Percentiles rank a stretch among this genome's conserved stretches.
Conservation (phyloP, 2,329 filamentous ascomycete species). For the Pseudocercospora pini-densiflorae region DNA sequence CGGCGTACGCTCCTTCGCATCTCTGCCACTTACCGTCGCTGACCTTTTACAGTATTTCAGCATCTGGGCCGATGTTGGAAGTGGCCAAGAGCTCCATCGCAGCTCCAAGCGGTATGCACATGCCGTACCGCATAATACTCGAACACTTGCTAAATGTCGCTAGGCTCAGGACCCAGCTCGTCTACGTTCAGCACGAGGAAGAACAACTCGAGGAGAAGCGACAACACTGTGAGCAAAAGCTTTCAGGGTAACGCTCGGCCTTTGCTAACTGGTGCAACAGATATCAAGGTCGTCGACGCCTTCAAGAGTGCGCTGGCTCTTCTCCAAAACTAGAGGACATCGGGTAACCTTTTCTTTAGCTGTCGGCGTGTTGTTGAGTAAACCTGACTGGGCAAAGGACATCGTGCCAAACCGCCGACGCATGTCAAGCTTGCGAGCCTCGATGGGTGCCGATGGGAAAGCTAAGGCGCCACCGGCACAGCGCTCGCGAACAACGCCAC, state of each 20-base stretch:
- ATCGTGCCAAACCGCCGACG: conserved; percentile 12
- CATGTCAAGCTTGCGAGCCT: conserved; percentile 3
- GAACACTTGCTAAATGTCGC: conserved; percentile 5
- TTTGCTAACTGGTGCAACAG: conserved; percentile 39
- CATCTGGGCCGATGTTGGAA: conserved; percentile 75
- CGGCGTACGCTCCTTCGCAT: conserved; percentile 53
- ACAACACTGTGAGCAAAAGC: conserved; percentile 70
- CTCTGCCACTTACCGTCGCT: neutral
- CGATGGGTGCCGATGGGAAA: neutral
- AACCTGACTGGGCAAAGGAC: conserved; percentile 28
- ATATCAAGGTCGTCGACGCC: conserved; percentile 52
- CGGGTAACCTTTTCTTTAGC: conserved; percentile 31
- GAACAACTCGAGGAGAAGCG: conserved; percentile 73
- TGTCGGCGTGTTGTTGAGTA: conserved; percentile 25
- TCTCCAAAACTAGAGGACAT: conserved; percentile 36
- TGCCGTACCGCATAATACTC: neutral
- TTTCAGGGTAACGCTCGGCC: neutral
- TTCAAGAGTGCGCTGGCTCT: conserved; percentile 56
- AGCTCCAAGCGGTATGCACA: conserved; percentile 70
- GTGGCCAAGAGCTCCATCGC: conserved; percentile 74
- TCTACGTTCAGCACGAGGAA: conserved; percentile 77
- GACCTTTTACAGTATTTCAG: conserved; percentile 68
- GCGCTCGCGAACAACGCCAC: neutral
- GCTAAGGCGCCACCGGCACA: neutral
- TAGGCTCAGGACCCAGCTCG: conserved; percentile 77